Evolutionary conservation across 2,329 filamentous ascomycete species (phyloP).

Genomic region (Phyllosticta citrichinensis): DNA sequence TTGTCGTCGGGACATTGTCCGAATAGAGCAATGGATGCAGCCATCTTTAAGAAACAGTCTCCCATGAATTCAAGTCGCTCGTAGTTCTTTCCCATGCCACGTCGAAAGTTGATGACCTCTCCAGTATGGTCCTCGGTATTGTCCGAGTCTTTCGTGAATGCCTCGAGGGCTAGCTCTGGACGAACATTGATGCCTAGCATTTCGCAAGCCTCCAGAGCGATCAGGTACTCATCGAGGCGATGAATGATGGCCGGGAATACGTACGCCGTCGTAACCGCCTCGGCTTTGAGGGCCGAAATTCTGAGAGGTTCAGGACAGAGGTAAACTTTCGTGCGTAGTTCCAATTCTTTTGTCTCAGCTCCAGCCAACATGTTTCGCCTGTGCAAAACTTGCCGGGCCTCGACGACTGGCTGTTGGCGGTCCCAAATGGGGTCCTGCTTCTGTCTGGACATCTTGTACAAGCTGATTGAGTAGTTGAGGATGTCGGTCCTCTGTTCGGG

Average conservation of each 20-base stretch:
- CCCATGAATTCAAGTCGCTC: slow-evolving; percentile 90
- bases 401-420: slow-evolving; percentile 68
- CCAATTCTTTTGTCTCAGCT: slow-evolving; percentile 43
- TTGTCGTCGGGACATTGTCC: slow-evolving; percentile 64
- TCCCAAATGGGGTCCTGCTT: slow-evolving; percentile 39
- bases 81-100: slow-evolving; percentile 89
- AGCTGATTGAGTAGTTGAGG: slow-evolving; percentile 72
- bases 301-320: slow-evolving; percentile 67
- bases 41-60: slow-evolving; percentile 92
- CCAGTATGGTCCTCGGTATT: slow-evolving; percentile 64
- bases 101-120: slow-evolving; percentile 62
- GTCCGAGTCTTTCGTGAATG: slow-evolving; percentile 85
- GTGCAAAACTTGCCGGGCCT: slow-evolving; percentile 62
- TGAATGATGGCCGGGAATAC: slow-evolving; percentile 76
- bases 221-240: slow-evolving; percentile 70
- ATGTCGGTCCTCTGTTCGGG: slow-evolving; percentile 52
- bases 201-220: slow-evolving; percentile 64
- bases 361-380: slow-evolving; percentile 79
- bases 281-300: slow-evolving; percentile 64
- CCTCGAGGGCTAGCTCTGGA: slow-evolving; percentile 68
- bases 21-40: slow-evolving; percentile 80
- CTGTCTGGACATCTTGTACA: slow-evolving; percentile 52
- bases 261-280: slow-evolving; percentile 63
- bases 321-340: slow-evolving; percentile 46
- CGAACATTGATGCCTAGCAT: slow-evolving; percentile 54